Conservation (phyloP, 768 basidiomycete genomes). For the Leucocoprinus birnbaumii region DNA sequence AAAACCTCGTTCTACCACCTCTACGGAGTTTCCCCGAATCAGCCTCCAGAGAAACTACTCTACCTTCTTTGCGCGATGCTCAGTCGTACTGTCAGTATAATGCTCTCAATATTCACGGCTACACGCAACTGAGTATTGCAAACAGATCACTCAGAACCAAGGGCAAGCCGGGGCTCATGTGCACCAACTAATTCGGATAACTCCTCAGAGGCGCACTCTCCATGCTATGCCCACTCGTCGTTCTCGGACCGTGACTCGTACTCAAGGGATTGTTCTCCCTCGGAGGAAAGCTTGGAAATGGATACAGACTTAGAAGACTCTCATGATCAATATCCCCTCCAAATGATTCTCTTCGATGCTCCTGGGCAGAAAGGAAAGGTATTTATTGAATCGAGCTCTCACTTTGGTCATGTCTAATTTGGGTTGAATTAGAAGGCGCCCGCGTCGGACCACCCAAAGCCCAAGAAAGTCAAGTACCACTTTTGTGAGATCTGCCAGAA, state of each 20-base stretch:
- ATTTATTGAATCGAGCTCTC: not conserved
- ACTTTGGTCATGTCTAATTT: not conserved
- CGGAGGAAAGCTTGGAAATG: not conserved
- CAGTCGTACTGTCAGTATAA: not conserved
- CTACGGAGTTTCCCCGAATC: constrained; percentile 12
- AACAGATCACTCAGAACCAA: not conserved
- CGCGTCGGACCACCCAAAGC: constrained; percentile 15
- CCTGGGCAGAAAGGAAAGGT: not conserved
- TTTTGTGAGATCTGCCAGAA: constrained; percentile 29
- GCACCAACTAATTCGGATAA: not conserved
- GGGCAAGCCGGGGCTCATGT: not conserved
- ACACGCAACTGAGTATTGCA: no score
- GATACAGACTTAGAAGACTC: not conserved
- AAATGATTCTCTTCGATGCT: not conserved
- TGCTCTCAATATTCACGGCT: no score
- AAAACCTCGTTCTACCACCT: constrained; percentile 8
- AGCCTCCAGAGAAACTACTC: not conserved
- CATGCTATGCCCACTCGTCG: not conserved
- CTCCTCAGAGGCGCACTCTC: not conserved
- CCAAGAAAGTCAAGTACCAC: constrained; percentile 33
- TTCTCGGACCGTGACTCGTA: not conserved
- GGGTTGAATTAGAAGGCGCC: constrained; percentile 6
- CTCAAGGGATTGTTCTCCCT: not conserved
- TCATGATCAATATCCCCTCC: not conserved
- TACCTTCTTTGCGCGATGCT: not conserved